Evolutionary conservation across 106 monocot species (phyloP).

Genomic region (Dendrobium chrysotoxum): DNA sequence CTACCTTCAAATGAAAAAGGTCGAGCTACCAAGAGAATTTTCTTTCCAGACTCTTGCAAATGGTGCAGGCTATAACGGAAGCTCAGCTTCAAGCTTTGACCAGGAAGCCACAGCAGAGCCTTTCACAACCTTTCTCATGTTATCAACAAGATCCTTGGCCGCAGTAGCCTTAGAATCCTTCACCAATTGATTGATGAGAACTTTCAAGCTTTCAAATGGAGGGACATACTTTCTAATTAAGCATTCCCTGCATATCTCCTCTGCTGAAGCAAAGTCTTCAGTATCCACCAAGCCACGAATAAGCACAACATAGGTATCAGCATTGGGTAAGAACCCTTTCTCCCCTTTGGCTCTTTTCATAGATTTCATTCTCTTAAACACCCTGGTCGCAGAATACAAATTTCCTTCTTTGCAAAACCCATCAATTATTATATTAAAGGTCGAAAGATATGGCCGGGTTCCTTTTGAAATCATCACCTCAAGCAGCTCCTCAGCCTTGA

Average conservation of each 20-base stretch:
- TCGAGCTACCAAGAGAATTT: not conserved
- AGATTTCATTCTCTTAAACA: slow-evolving; percentile 45
- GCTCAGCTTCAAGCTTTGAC: slow-evolving; percentile 45
- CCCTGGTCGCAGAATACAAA: slow-evolving; percentile 19
- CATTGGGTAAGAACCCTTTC: slow-evolving; percentile 25
- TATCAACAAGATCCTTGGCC: slow-evolving; percentile 20
- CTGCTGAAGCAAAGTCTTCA: slow-evolving; percentile 26
- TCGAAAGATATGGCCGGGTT: slow-evolving; percentile 30
- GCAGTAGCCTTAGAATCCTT: slow-evolving; percentile 23
- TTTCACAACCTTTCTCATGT: slow-evolving; percentile 30
- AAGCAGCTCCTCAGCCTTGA: slow-evolving; percentile 39
- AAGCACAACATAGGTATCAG: slow-evolving; percentile 31
- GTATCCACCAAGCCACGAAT: slow-evolving; percentile 41
- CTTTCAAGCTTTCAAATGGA: slow-evolving; percentile 42
- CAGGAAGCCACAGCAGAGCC: slow-evolving; percentile 41
- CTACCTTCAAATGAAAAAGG: slow-evolving; percentile 5
- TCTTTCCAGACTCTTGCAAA: not conserved
- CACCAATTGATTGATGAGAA: slow-evolving; percentile 28
- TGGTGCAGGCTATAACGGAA: slow-evolving; percentile 27
- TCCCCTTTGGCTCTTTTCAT: slow-evolving; percentile 26
- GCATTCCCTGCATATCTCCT: slow-evolving; percentile 39
- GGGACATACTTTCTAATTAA: slow-evolving; percentile 28
- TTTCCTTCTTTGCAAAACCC: slow-evolving; percentile 47
- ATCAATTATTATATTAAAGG: slow-evolving; percentile 40
- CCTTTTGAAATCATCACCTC: slow-evolving; percentile 45